A percentile compares a stretch with the other conserved stretches of the same genome.
These are phyloP conservation scores for Aspergillus sp. DNA, from an alignment of 2,329 filamentous ascomycete species.

Conservation along the genomic window DNA sequence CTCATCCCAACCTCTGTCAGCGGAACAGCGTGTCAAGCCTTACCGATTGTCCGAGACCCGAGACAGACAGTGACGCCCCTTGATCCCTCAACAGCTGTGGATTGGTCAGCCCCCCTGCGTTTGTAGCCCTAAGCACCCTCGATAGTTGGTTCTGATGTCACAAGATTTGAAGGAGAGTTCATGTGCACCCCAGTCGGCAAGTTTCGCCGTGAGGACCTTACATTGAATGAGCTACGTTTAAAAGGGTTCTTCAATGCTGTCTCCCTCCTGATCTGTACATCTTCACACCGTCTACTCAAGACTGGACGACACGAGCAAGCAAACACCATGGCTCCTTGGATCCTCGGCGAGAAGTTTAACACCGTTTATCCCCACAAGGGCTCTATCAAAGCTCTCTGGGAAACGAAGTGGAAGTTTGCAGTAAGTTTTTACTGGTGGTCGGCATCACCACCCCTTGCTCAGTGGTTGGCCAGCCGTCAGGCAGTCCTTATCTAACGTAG, in stretches of 20 bases:
- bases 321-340: constrained; percentile 30
- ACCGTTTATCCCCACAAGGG: constrained; percentile 58
- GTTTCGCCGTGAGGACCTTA: background rate
- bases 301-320: background rate
- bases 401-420: constrained; percentile 73
- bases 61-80: background rate
- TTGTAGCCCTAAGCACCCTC: background rate
- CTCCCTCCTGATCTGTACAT: background rate
- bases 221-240: background rate
- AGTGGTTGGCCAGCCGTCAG: background rate
- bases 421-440: constrained; percentile 42
- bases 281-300: background rate
- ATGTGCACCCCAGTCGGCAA: background rate
- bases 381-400: constrained; percentile 66
- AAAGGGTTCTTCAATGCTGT: background rate
- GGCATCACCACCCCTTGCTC: background rate
- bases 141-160: background rate
- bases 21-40: background rate
- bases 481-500: background rate
- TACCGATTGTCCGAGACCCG: background rate
- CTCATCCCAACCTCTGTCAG: background rate
- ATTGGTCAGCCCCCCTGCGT: background rate
- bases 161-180: background rate
- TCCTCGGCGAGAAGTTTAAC: constrained; percentile 51
- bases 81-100: background rate